Percentiles rank a stretch among this genome's conserved stretches.
Evolutionary conservation across 768 basidiomycete genomes (phyloP).

Genomic region (Panus rudis): DNA sequence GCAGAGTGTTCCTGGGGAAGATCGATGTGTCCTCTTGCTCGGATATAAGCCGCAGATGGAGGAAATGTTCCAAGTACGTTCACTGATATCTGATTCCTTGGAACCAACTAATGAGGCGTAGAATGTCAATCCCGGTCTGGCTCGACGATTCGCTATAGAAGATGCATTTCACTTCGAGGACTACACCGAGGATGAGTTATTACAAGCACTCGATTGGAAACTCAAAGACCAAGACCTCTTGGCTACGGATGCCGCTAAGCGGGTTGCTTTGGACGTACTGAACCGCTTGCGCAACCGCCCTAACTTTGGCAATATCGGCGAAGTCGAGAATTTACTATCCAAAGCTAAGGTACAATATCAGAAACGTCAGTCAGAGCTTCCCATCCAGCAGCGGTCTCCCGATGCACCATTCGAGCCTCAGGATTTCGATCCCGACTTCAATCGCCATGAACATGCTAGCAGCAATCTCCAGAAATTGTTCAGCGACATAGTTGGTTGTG

Average conservation of each 20-base stretch:
- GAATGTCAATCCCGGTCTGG: conserved; percentile 66
- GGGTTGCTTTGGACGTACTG: conserved; percentile 43
- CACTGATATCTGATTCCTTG: no score
- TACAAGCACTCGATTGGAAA: conserved; percentile 46
- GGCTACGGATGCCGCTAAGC: conserved; percentile 51
- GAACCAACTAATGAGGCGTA: no score
- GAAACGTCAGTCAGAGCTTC: conserved; percentile 13
- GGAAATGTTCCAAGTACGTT: conserved; percentile 66
- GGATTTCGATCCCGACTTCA: conserved; percentile 60
- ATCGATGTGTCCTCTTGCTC: conserved; percentile 57
- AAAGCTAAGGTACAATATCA: conserved; percentile 22
- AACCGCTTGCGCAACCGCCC: conserved; percentile 23
- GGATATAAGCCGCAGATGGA: conserved; percentile 62
- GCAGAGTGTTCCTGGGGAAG: conserved; percentile 62
- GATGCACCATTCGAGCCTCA: conserved; percentile 31
- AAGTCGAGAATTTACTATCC: conserved; percentile 25
- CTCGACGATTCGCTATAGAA: conserved; percentile 62
- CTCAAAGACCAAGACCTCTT: conserved; percentile 48
- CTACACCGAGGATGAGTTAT: conserved; percentile 47
- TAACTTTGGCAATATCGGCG: conserved; percentile 27
- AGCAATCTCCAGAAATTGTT: conserved; percentile 50
- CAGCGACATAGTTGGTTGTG: conserved; percentile 55
- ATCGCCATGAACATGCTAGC: conserved; percentile 41
- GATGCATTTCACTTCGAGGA: conserved; percentile 66
- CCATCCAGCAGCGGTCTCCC: conserved; percentile 8